Evolutionary conservation across 257 asterid species (phyloP), one percentile per base, ranked within the genome.

Genomic region (Echium plantagineum): DNA sequence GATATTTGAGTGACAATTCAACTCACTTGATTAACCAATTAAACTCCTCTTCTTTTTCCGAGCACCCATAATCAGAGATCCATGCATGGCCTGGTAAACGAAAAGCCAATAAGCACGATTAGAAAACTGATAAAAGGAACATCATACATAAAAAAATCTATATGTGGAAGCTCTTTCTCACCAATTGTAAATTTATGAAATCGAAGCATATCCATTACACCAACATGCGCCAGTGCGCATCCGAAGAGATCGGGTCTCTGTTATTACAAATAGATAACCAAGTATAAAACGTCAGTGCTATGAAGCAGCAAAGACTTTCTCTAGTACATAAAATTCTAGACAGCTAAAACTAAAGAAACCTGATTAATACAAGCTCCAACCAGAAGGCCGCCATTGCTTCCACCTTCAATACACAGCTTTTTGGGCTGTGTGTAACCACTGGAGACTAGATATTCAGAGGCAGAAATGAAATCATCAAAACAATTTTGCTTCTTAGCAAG

Each of bases 141-240:
- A 53, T n/a, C 19, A 53, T 53, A 8, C 6, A 30, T 17, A 67
- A 52, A 59, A 1, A 26, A 61, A 15, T 20, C 3, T 26, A 18
- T 18, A 46, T 16, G 5, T 12, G 3, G 28, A 62, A 42, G 6
- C 60, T 13, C 15, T 15, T 13, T 47, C 85, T 74, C 60, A 91
- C 98, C 99, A 55, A 93, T 93, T 26, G 99, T 93, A 63, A 93
- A 93, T 75, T 84, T 89, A 83, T 93, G 99, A 72, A 93, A 93
- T 64, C 99, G 86, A 49, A 93, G 87, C 99, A 93, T 89, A 78
- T 93, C 97, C 97, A 86, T 93, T 19, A 93, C 99, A 64, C 97
- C 99, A 78, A 86, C 97, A 78, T 93, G 99, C 66, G 96, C 96
- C 60, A 89, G 89, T 62, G 96, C 99, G 70, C 99, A 93, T 8